Evolutionary conservation across 1,284 basidiomycete genomes (phyloP).

Genomic region (Trametes polyzona): DNA sequence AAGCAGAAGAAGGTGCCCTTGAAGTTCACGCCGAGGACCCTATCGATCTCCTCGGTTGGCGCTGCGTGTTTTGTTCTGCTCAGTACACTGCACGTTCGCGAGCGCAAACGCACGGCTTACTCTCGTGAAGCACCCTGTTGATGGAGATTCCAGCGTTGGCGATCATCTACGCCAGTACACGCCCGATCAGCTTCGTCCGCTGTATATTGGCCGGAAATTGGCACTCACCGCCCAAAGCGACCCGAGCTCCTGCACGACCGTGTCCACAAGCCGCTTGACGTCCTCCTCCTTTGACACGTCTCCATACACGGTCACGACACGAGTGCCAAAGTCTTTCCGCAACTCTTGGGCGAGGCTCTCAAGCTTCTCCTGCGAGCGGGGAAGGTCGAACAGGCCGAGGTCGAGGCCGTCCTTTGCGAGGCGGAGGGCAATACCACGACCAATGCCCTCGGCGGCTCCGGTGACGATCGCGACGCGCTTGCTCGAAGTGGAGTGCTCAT

Average conservation of each 20-base stretch:
- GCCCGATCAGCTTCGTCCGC: too few relatives aligned
- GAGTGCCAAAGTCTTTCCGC: slow-evolving; percentile 17
- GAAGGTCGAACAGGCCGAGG: slow-evolving; percentile 35
- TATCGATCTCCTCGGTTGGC: slow-evolving; percentile 15
- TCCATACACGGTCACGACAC: slow-evolving; percentile 29
- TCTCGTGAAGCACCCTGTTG: slow-evolving; percentile 19
- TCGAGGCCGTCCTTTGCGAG: slow-evolving; percentile 36
- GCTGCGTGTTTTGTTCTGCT: not conserved
- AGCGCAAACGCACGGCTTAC: not conserved
- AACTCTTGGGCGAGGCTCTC: slow-evolving; percentile 28
- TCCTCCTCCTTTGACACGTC: slow-evolving; percentile 38
- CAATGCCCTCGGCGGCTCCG: slow-evolving; percentile 31
- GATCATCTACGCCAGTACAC: too few relatives aligned
- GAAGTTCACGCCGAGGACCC: slow-evolving; percentile 31
- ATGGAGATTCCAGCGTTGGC: slow-evolving; percentile 36
- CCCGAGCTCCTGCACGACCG: slow-evolving; percentile 33
- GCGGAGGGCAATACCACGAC: slow-evolving; percentile 30
- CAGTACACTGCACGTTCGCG: not conserved
- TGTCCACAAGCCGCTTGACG: slow-evolving; percentile 34
- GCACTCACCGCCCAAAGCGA: slow-evolving; percentile 25
- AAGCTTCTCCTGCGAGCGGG: slow-evolving; percentile 23
- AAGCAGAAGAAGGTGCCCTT: slow-evolving; percentile 38
- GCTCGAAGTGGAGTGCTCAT: not conserved
- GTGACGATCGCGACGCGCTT: slow-evolving; percentile 23
- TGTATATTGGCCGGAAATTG: too few relatives aligned